A percentile compares a stretch with the other conserved stretches of the same genome.
phyloP scores from a whole-genome alignment of 495 filamentous ascomycete species.

The Aspergillus diversus region DNA sequence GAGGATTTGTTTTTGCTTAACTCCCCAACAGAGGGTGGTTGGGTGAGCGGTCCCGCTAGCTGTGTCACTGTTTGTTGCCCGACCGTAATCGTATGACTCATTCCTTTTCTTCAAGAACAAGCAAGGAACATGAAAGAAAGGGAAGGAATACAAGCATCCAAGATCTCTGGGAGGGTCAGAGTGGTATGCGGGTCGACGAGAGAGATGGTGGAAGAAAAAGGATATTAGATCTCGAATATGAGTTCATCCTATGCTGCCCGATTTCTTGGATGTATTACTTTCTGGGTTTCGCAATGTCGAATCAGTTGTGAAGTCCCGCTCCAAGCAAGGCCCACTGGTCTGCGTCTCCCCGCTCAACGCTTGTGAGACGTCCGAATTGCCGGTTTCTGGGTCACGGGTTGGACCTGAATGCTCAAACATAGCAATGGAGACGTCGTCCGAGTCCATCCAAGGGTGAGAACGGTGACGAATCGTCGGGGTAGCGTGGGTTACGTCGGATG shows the following conservation, averaged over 20 bases:
- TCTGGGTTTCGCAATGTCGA: background rate
- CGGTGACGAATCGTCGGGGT: constrained; percentile 28
- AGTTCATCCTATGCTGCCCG: background rate
- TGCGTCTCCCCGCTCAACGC: constrained; percentile 41
- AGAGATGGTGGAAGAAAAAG: background rate
- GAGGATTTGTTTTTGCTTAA: background rate
- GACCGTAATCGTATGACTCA: constrained; percentile 9
- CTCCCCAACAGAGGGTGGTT: background rate
- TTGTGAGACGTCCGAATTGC: constrained; percentile 34
- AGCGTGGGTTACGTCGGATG: constrained; percentile 48
- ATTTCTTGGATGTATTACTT: background rate
- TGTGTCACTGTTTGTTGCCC: background rate
- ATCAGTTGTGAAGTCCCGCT: constrained; percentile 14
- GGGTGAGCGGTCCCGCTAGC: background rate
- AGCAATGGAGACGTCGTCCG: constrained; percentile 47
- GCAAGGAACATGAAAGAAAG: background rate
- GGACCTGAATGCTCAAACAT: constrained; percentile 46
- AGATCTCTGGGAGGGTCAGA: background rate
- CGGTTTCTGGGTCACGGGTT: constrained; percentile 22
- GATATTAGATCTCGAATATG: background rate
- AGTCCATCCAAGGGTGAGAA: constrained; percentile 40
- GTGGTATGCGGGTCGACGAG: background rate
- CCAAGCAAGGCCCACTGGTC: constrained; percentile 26
- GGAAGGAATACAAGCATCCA: background rate
- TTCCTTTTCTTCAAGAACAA: background rate